Percentiles rank a stretch among this genome's conserved stretches.
Evolutionary conservation across 2,329 filamentous ascomycete genomes (phyloP).

Genomic region (Trichophyton simii): DNA sequence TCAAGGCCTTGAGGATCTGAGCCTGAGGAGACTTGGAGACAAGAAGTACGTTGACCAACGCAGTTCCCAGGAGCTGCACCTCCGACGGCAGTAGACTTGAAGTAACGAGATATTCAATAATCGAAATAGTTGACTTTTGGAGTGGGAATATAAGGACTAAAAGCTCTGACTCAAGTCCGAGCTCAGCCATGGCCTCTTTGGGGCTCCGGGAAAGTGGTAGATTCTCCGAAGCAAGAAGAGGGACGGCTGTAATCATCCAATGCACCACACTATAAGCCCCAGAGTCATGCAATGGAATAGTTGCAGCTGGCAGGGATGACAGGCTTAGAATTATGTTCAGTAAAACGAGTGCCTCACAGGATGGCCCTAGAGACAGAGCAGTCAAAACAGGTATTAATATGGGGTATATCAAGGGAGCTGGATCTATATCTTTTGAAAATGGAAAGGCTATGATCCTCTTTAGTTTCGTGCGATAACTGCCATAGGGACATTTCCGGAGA

Average conservation of each 20-base stretch:
- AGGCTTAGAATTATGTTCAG: slow-evolving; percentile 74
- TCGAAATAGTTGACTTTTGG: slow-evolving; percentile 61
- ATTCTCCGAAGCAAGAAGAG: slow-evolving; percentile 45
- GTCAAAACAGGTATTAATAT: slow-evolving; percentile 62
- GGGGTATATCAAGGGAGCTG: slow-evolving; percentile 82
- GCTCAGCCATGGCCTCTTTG: slow-evolving; percentile 20
- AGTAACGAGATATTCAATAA: slow-evolving; percentile 69
- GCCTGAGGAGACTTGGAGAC: slow-evolving; percentile 71
- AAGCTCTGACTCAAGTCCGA: slow-evolving; percentile 42
- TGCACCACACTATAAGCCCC: slow-evolving; percentile 56
- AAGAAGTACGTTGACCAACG: slow-evolving; percentile 67
- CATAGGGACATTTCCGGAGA: slow-evolving; percentile 35
- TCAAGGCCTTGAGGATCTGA: slow-evolving; percentile 68
- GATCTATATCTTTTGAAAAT: slow-evolving; percentile 72
- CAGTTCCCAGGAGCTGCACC: slow-evolving; percentile 71
- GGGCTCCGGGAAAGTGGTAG: slow-evolving; percentile 1
- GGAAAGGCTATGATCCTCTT: slow-evolving; percentile 38
- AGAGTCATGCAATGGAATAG: slow-evolving; percentile 54
- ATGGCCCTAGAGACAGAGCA: slow-evolving; percentile 57
- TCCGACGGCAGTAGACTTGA: slow-evolving; percentile 81
- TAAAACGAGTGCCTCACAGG: slow-evolving; percentile 50
- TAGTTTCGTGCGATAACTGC: slow-evolving; percentile 17
- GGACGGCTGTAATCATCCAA: slow-evolving; percentile 64
- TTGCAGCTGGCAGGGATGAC: slow-evolving; percentile 57
- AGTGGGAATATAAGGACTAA: slow-evolving; percentile 64